These are phyloP conservation scores for Lumnitzera racemosa DNA, from an alignment of 345 rosid species.

Conservation along the genomic window DNA sequence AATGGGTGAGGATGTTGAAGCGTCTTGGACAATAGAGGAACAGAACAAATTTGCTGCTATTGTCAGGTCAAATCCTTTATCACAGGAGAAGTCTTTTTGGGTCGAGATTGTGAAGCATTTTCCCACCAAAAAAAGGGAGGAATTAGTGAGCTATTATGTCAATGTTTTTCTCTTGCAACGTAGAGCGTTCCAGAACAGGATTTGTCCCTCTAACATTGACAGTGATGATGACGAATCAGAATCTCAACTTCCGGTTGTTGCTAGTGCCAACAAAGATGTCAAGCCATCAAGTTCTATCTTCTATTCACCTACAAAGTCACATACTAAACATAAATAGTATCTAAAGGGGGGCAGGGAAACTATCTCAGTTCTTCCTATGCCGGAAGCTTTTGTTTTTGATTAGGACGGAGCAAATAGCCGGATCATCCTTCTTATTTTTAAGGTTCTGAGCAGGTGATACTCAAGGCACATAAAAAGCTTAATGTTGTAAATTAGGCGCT, in stretches of 20 bases:
- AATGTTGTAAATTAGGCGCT: no score
- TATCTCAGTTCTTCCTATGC: background rate
- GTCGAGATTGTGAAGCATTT: constrained; percentile 20
- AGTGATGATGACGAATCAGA: constrained; percentile 32
- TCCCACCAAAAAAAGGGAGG: constrained; percentile 20
- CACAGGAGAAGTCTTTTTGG: constrained; percentile 20
- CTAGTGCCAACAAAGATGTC: constrained; percentile 15
- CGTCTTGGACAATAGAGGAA: constrained; percentile 26
- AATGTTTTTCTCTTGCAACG: constrained; percentile 33
- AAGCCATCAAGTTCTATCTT: constrained; percentile 32
- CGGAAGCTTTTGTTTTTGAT: no score
- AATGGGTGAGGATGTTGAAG: constrained; percentile 75
- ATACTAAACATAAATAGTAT: constrained; percentile 11
- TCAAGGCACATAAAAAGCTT: no score
- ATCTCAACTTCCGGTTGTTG: constrained; percentile 4
- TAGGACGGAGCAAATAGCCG: background rate
- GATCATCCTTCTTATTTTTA: no score
- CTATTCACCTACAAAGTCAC: constrained; percentile 49
- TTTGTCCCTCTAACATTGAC: constrained; percentile 18
- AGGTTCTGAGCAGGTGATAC: no score
- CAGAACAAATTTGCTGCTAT: constrained; percentile 23
- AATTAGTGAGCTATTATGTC: constrained; percentile 34
- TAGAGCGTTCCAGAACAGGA: constrained; percentile 35
- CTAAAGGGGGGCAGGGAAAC: background rate
- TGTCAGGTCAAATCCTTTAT: constrained; percentile 19